These are phyloP conservation scores for Limnanthes douglasii DNA, from an alignment of 345 rosid genomes.

Conservation along the genomic window DNA sequence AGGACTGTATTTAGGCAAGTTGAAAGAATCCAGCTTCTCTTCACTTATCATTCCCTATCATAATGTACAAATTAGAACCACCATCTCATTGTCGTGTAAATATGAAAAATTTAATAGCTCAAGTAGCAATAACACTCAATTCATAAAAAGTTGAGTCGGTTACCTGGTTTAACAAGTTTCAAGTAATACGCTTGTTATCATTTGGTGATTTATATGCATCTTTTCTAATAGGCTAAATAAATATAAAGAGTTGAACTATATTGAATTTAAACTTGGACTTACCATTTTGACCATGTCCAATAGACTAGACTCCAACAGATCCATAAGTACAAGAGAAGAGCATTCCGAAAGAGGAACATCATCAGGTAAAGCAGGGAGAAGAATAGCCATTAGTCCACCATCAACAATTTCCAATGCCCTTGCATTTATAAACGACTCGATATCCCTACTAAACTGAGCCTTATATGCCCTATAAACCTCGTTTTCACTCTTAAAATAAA, in stretches of 20 bases:
- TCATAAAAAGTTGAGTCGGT: too few relatives aligned
- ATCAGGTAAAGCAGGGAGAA: slow-evolving; percentile 12
- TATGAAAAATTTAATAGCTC: too few relatives aligned
- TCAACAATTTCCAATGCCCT: slow-evolving; percentile 24
- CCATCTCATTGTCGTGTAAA: too few relatives aligned
- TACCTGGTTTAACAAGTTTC: too few relatives aligned
- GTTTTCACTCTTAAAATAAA: slow-evolving; percentile 14
- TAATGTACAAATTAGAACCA: too few relatives aligned
- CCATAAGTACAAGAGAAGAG: slow-evolving; percentile 11
- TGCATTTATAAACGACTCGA: slow-evolving; percentile 17
- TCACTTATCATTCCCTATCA: slow-evolving; percentile 23
- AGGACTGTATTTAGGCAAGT: slow-evolving; percentile 17
- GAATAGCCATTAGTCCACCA: slow-evolving; percentile 26
- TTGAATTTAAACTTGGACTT: too few relatives aligned
- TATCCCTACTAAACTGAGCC: slow-evolving; percentile 20
- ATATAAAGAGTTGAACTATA: too few relatives aligned
- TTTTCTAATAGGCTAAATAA: too few relatives aligned
- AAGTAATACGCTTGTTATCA: too few relatives aligned
- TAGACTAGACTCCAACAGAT: slow-evolving; percentile 14
- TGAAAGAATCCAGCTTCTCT: slow-evolving; percentile 21
- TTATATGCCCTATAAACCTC: slow-evolving; percentile 18
- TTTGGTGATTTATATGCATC: too few relatives aligned
- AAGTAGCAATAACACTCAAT: too few relatives aligned
- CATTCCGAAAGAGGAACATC: slow-evolving; percentile 16
- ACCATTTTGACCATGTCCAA: slow-evolving; percentile 23